phyloP scores from a whole-genome alignment of 23 red algal genomes.

The Gracilaria vermiculophylla region DNA sequence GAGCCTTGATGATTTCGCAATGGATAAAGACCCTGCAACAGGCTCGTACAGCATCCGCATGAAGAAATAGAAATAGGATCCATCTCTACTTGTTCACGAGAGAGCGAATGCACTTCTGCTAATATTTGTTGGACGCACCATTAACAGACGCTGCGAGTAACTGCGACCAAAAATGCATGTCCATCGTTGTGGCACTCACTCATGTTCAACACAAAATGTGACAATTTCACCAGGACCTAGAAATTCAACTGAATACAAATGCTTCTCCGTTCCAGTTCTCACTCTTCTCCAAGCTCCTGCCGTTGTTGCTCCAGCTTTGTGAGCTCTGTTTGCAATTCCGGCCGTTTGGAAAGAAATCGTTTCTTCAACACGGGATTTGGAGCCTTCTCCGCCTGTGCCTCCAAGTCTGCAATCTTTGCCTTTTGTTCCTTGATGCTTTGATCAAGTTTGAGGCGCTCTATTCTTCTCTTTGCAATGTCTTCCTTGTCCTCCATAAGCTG shows the following conservation, averaged over 20 bases:
- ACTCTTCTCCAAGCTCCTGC: conserved; percentile 58
- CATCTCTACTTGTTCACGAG: no score
- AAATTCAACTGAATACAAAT: not conserved
- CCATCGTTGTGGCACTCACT: no score
- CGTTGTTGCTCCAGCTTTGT: conserved; percentile 34
- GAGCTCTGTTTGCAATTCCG: conserved; percentile 53
- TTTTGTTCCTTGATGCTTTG: conserved; percentile 57
- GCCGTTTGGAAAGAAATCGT: conserved; percentile 24
- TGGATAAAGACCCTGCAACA: conserved; percentile 52
- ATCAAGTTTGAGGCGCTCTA: conserved; percentile 61
- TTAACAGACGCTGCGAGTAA: no score
- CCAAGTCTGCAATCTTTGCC: conserved; percentile 57
- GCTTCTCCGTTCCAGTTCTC: not conserved
- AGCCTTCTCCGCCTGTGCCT: conserved; percentile 38
- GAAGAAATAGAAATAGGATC: conserved; percentile 48
- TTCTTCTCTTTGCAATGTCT: conserved; percentile 40
- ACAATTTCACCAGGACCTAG: no score
- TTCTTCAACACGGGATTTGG: conserved; percentile 59
- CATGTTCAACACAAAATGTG: no score
- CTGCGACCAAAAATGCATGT: no score
- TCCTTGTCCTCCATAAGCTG: conserved; percentile 54
- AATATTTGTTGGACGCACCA: not conserved
- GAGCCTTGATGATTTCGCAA: conserved; percentile 80
- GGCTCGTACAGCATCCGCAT: conserved; percentile 62
- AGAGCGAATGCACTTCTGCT: not conserved